Evolutionary conservation across 2,329 filamentous ascomycete species (phyloP).

Genomic region (Colletotrichum acutatum): DNA sequence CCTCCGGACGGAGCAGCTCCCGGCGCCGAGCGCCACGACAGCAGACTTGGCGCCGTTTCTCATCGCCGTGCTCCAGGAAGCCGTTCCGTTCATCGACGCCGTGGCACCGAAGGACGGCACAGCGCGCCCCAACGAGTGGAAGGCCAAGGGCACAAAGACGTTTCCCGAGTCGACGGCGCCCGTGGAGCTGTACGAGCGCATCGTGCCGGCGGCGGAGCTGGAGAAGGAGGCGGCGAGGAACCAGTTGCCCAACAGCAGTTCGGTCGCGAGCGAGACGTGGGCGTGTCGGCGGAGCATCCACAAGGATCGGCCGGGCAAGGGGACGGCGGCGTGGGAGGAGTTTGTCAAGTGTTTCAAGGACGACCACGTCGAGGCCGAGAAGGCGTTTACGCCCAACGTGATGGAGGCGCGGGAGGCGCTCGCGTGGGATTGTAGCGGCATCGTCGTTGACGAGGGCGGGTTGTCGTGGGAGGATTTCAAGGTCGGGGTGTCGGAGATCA

Average conservation of each 20-base stretch:
- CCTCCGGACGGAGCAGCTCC: conserved; percentile 59
- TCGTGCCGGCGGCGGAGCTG: conserved; percentile 57
- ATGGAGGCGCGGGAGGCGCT: conserved; percentile 48
- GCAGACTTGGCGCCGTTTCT: conserved; percentile 64
- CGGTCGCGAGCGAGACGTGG: conserved; percentile 65
- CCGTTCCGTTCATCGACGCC: conserved; percentile 66
- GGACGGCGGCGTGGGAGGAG: conserved; percentile 72
- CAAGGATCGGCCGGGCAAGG: conserved; percentile 57
- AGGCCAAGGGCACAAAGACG: conserved; percentile 59
- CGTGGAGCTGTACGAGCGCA: conserved; percentile 65
- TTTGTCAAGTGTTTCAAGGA: conserved; percentile 70
- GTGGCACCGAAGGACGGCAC: conserved; percentile 55
- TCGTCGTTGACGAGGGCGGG: conserved; percentile 51
- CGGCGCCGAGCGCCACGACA: conserved; percentile 48
- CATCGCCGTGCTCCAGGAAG: conserved; percentile 65
- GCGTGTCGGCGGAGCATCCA: conserved; percentile 72
- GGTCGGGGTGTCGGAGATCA: conserved; percentile 70
- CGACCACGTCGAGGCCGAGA: conserved; percentile 53
- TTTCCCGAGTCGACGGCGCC: conserved; percentile 60
- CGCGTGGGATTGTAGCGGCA: conserved; percentile 57
- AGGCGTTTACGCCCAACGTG: conserved; percentile 52
- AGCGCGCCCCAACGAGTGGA: conserved; percentile 58
- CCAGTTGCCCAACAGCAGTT: conserved; percentile 40
- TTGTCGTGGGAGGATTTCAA: conserved; percentile 59
- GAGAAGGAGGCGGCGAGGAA: conserved; percentile 49